phyloP scores from a whole-genome alignment of 1,284 basidiomycete species.

The Ustilago crameri region DNA sequence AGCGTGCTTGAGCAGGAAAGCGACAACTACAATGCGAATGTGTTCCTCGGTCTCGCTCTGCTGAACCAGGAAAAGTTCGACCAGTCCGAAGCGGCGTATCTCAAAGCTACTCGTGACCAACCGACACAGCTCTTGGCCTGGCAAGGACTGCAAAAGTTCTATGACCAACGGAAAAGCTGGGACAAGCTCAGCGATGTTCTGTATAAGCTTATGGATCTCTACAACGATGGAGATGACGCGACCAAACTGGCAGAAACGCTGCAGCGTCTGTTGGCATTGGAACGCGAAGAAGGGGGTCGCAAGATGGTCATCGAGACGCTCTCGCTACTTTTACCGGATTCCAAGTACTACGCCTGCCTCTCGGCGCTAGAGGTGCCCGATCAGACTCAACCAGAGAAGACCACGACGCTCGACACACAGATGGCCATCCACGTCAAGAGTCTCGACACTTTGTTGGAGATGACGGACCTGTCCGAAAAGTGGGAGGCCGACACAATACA shows the following conservation, averaged over 20 bases:
- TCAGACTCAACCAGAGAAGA: slow-evolving; percentile 75
- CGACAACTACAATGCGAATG: slow-evolving; percentile 67
- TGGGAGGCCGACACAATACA: slow-evolving; percentile 55
- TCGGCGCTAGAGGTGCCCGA: slow-evolving; percentile 79
- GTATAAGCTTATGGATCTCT: slow-evolving; percentile 61
- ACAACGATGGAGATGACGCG: slow-evolving; percentile 72
- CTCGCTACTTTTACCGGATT: slow-evolving; percentile 79
- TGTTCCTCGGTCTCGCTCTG: slow-evolving; percentile 59
- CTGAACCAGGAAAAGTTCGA: slow-evolving; percentile 50
- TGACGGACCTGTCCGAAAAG: slow-evolving; percentile 52
- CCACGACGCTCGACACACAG: slow-evolving; percentile 72
- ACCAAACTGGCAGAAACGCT: slow-evolving; percentile 81
- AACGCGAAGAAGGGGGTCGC: slow-evolving; percentile 73
- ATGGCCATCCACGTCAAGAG: slow-evolving; percentile 75
- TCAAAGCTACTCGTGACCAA: slow-evolving; percentile 64
- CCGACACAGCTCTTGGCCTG: slow-evolving; percentile 67
- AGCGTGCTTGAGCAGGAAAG: slow-evolving; percentile 57
- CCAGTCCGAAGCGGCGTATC: slow-evolving; percentile 62
- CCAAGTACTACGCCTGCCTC: slow-evolving; percentile 76
- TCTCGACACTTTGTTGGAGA: slow-evolving; percentile 55
- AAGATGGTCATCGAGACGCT: slow-evolving; percentile 70
- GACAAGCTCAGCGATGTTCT: slow-evolving; percentile 59
- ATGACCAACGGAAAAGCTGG: slow-evolving; percentile 66
- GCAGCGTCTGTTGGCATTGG: slow-evolving; percentile 79
- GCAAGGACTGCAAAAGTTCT: slow-evolving; percentile 69